These are phyloP conservation scores for Acanthamoeba polyphaga DNA, from an alignment of 208 protist species.

Conservation along the genomic window DNA sequence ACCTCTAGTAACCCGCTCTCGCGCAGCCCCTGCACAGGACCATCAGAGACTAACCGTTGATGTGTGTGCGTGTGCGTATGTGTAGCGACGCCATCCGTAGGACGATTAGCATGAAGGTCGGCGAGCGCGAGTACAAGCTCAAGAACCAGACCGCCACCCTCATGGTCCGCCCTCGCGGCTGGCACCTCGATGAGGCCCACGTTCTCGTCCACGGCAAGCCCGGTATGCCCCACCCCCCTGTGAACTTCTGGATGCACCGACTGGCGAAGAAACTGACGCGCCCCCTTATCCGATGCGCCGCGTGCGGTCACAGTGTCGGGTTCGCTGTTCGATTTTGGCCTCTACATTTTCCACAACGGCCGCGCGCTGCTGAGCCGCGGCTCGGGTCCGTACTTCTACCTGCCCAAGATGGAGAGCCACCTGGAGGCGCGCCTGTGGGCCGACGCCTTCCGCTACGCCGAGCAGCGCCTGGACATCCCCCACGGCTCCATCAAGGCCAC, in stretches of 20 bases:
- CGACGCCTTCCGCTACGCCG: constrained; percentile 81
- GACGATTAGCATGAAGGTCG: constrained; percentile 78
- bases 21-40: not conserved
- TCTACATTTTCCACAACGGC: constrained; percentile 89
- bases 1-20: constrained; percentile 76
- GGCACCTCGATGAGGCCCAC: constrained; percentile 88
- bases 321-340: constrained; percentile 90
- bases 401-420: constrained; percentile 86
- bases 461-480: constrained; percentile 75
- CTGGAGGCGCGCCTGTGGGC: constrained; percentile 86
- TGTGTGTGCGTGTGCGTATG: not conserved
- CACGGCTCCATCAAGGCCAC: constrained; percentile 84
- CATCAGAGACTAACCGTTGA: not conserved
- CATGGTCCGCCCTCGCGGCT: constrained; percentile 87
- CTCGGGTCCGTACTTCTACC: constrained; percentile 88
- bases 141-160: constrained; percentile 84
- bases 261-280: too few relatives aligned
- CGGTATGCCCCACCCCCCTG: not conserved
- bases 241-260: not conserved
- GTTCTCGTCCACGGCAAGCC: constrained; percentile 86
- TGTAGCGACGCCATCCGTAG: constrained; percentile 82
- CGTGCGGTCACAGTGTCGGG: constrained; percentile 61
- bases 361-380: constrained; percentile 56
- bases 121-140: constrained; percentile 85
- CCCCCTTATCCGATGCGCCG: too few relatives aligned